Base-by-base conservation (phyloP, 129 eudicot species). In the Chrysanthemum makinoi region DNA sequence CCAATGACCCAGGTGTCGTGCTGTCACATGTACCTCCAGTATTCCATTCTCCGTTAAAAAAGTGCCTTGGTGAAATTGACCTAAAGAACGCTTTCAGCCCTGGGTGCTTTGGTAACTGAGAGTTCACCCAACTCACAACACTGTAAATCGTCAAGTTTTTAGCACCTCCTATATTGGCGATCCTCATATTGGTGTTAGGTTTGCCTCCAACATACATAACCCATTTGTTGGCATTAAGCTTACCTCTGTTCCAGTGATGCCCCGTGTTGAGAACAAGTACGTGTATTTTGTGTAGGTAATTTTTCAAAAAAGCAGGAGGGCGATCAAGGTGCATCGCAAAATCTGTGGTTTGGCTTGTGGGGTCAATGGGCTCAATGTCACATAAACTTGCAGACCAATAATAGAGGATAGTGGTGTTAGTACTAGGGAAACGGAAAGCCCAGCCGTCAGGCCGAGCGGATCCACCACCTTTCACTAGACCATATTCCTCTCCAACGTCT, bases 31-130 rank as follows among this genome's bases (percentile, higher is more conserved):
- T 89, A 51, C 98, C 98, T 6, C 98, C 98, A 19, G 85, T 93
- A 50, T 93, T 85, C 98, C 98, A 93, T 62, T 93, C 98, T 79
- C 98, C 98, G 51, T 93, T 85, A 68, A 93, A 93, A 83, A 93
- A 93, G 78, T 93, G 98, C 65, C 98, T 74, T 0, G 98, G 98
- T 28, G 98, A 89, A 70, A 93, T 85, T 9, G 98, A 60, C 68
- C 98, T 81, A 62, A 72, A 84, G 49, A 93, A 93, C 9, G 89
- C 95, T 81, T 83, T 89, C 79, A 93, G 54, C 58, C 85, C 87
- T 0, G 87, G 87, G 72, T 85, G 68, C 22, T 83, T 77, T 19
- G 82, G 86, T 33, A 93, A 81, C 68, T 89, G 83, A 3, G 88
- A 76, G 71, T 86, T 72, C 63, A 85, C 81, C 98, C 98, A 92